A percentile compares a stretch with the other conserved stretches of the same genome.
Conservation (phyloP, 2,329 filamentous ascomycete genomes). For the Cladosporium sp. region DNA sequence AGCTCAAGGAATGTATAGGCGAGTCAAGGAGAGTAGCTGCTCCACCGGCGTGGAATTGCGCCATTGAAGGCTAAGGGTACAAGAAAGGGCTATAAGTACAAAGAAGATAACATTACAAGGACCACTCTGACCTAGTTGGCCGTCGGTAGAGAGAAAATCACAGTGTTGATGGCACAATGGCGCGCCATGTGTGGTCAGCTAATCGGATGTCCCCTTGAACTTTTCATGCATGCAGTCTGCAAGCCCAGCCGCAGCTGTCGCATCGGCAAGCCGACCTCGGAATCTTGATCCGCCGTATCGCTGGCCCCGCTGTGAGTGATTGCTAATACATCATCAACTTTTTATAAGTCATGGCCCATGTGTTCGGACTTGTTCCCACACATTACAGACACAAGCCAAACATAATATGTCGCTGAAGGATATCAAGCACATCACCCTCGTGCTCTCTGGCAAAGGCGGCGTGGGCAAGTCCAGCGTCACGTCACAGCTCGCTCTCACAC, state of each 20-base stretch:
- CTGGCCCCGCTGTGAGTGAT: not conserved
- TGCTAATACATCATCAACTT: constrained; percentile 5
- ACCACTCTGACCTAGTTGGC: not conserved
- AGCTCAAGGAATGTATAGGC: constrained; percentile 14
- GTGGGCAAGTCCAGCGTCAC: constrained; percentile 98
- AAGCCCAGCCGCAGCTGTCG: no score
- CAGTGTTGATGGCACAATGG: not conserved
- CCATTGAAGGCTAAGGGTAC: constrained; percentile 11
- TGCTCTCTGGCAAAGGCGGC: constrained; percentile 93
- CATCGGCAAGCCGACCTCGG: constrained; percentile 5
- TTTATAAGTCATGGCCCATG: not conserved
- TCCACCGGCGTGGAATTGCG: constrained; percentile 20
- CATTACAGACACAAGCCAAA: not conserved
- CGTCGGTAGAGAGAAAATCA: not conserved
- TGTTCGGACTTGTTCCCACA: not conserved
- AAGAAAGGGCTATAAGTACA: constrained; percentile 2
- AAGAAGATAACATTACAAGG: constrained; percentile 8
- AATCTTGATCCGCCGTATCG: not conserved
- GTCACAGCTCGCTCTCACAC: constrained; percentile 85
- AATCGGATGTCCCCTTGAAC: not conserved
- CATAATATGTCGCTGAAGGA: constrained; percentile 60
- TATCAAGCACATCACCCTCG: constrained; percentile 73
- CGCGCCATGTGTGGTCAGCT: not conserved
- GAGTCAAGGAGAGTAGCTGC: constrained; percentile 15
- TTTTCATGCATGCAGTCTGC: not conserved